These are phyloP conservation scores for Gynochthodes officinalis DNA, from an alignment of 257 asterid genomes.

Conservation along the genomic window DNA sequence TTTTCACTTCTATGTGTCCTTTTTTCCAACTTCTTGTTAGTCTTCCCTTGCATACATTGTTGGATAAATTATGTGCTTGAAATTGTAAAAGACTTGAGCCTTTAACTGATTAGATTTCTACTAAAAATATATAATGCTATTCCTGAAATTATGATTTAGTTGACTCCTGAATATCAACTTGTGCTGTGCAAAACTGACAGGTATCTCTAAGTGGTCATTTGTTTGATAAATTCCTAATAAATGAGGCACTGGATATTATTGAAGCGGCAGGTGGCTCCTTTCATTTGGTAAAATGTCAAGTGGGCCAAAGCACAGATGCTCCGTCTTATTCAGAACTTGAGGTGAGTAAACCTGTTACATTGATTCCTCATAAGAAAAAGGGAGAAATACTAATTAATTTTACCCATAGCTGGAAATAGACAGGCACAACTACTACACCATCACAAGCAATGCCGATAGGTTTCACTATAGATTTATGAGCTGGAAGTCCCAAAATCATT, in stretches of 20 bases:
- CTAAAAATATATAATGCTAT: neutral
- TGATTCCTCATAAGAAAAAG: neutral
- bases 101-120: neutral
- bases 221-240: slow-evolving; percentile 86
- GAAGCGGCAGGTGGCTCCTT: slow-evolving; percentile 98
- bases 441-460: neutral
- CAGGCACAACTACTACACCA: neutral
- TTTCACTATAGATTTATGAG: neutral
- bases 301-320: slow-evolving; percentile 70
- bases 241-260: slow-evolving; percentile 89
- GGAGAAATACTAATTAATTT: neutral
- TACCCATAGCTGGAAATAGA: neutral
- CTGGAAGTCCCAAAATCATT: neutral
- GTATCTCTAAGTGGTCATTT: slow-evolving; percentile 90
- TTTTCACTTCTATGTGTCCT: neutral
- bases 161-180: neutral
- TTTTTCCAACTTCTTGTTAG: neutral
- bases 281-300: slow-evolving; percentile 88
- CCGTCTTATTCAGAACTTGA: slow-evolving; percentile 89
- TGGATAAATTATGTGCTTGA: neutral
- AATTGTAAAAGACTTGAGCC: neutral
- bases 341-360: slow-evolving; percentile 36
- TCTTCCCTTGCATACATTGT: neutral
- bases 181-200: slow-evolving; percentile 40
- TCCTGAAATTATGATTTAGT: neutral